phyloP scores from a whole-genome alignment of 352 stramenopile genomes.

The Globisporangium barbulae region DNA sequence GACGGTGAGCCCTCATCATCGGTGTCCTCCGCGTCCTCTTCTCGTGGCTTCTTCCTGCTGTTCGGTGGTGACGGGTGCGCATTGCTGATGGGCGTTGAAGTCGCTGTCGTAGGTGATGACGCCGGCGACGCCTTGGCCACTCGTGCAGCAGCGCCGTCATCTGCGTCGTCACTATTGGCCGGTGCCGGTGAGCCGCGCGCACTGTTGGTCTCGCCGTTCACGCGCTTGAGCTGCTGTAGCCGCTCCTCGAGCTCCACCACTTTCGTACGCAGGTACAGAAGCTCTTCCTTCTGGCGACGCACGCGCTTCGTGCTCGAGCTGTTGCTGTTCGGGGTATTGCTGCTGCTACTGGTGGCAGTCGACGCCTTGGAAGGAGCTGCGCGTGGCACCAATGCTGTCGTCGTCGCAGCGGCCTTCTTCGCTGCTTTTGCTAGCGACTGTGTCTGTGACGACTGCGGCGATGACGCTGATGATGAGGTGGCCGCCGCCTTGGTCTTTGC shows the following conservation, averaged over 20 bases:
- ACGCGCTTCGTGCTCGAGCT: conserved; percentile 21
- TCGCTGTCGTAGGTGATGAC: background rate
- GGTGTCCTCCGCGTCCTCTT: conserved; percentile 5
- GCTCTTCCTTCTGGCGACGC: conserved; percentile 22
- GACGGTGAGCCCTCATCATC: conserved; percentile 9
- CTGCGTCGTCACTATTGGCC: conserved; percentile 8
- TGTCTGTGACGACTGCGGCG: background rate
- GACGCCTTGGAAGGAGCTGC: background rate
- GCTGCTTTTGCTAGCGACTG: background rate
- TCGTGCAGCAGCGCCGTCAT: background rate
- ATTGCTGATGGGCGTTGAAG: background rate
- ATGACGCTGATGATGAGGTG: background rate
- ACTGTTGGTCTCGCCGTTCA: conserved; percentile 9
- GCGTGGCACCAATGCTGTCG: background rate
- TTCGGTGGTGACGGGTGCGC: background rate
- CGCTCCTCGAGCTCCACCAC: conserved; percentile 22
- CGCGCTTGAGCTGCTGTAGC: conserved; percentile 17
- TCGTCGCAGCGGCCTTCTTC: background rate
- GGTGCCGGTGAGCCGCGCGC: conserved; percentile 7
- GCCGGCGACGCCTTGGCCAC: background rate
- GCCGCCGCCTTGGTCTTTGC: background rate
- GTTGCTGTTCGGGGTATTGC: conserved; percentile 8
- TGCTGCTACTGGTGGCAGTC: background rate
- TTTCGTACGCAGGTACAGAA: conserved; percentile 20
- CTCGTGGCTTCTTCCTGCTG: background rate